Percentiles rank a stretch among this genome's conserved stretches.
Evolutionary conservation across 352 stramenopile genomes (phyloP).

Genomic region (Globisporangium paddicum): DNA sequence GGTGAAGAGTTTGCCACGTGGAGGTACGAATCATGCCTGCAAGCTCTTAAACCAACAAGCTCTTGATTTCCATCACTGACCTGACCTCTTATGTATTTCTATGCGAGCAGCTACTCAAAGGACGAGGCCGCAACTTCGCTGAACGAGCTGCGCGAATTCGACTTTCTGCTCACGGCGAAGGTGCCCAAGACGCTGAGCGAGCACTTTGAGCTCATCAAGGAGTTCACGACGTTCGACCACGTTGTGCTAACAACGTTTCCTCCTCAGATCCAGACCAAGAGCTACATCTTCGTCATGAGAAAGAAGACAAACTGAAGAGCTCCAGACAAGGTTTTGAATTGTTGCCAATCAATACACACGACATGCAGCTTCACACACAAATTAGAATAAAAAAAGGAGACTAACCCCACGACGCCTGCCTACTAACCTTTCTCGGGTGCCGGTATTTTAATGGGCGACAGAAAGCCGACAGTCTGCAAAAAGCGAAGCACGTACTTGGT

Average conservation of each 20-base stretch:
- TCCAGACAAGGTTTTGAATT: neutral
- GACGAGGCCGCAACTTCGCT: slow-evolving; percentile 51
- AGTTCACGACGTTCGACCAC: slow-evolving; percentile 44
- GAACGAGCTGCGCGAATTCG: slow-evolving; percentile 39
- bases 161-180: slow-evolving; percentile 62
- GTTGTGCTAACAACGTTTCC: slow-evolving; percentile 28
- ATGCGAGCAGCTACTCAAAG: slow-evolving; percentile 60
- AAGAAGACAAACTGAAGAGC: slow-evolving; percentile 22
- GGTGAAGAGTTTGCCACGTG: slow-evolving; percentile 73
- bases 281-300: slow-evolving; percentile 48
- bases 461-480: slow-evolving; percentile 37
- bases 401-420: too few relatives aligned
- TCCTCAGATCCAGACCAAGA: slow-evolving; percentile 45
- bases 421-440: neutral
- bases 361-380: slow-evolving; percentile 1
- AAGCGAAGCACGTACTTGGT: slow-evolving; percentile 49
- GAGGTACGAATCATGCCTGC: slow-evolving; percentile 31
- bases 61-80: too few relatives aligned
- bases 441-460: slow-evolving; percentile 31
- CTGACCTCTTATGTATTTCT: neutral
- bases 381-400: neutral
- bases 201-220: slow-evolving; percentile 43
- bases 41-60: too few relatives aligned
- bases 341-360: neutral
- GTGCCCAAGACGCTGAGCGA: slow-evolving; percentile 25